Evolutionary conservation across 768 basidiomycete species (phyloP).

Genomic region (Boletus patriciae): DNA sequence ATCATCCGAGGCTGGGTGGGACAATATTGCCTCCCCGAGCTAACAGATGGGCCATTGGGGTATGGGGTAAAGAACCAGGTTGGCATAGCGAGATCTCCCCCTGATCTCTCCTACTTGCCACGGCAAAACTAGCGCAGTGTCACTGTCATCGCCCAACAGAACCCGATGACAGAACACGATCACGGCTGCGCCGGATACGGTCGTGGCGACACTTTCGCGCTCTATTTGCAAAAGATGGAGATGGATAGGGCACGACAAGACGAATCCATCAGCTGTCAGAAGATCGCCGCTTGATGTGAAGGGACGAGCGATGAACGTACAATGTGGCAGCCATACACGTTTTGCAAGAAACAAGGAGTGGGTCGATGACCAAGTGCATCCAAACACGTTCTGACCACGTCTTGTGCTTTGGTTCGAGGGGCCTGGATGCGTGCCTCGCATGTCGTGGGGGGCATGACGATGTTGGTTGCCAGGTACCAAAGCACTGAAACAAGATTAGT

Average conservation of each 20-base stretch:
- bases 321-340: constrained; percentile 78
- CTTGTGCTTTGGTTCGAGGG: constrained; percentile 18
- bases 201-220: constrained; percentile 60
- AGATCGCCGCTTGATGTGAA: constrained; percentile 15
- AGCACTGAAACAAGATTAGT: constrained; percentile 79
- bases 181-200: constrained; percentile 66
- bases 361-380: constrained; percentile 68
- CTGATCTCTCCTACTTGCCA: constrained; percentile 49
- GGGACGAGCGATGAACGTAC: constrained; percentile 47
- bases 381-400: constrained; percentile 45
- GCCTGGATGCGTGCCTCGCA: constrained; percentile 11
- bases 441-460: constrained; percentile 60
- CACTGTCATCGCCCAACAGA: constrained; percentile 77
- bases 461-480: constrained; percentile 62
- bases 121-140: constrained; percentile 86
- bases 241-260: constrained; percentile 1
- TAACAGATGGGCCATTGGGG: constrained; percentile 29
- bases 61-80: not conserved
- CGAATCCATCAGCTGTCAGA: constrained; percentile 11
- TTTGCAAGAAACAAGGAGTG: constrained; percentile 63
- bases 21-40: constrained; percentile 86
- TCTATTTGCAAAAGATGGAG: constrained; percentile 3
- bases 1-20: constrained; percentile 48
- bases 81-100: no score
- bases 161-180: constrained; percentile 76